A percentile compares a stretch with the other conserved stretches of the same genome.
phyloP scores from a whole-genome alignment of 2,329 filamentous ascomycete genomes.

The Neofusicoccum umdonicola region DNA sequence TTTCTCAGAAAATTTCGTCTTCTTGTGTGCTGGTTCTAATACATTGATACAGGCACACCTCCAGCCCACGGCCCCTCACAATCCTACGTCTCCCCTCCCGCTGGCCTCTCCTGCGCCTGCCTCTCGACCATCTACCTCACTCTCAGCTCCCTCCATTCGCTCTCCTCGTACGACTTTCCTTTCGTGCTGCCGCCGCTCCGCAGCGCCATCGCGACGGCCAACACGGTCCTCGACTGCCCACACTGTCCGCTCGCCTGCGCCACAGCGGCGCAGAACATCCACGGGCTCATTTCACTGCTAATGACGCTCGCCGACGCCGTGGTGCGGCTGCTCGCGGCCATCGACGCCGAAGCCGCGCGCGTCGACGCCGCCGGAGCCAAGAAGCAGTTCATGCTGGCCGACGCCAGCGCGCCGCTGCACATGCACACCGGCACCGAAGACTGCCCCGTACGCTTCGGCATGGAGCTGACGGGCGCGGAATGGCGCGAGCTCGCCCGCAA shows the following conservation, averaged over 20 bases:
- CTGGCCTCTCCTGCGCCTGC: constrained; percentile 39
- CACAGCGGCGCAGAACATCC: constrained; percentile 46
- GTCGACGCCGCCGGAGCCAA: constrained; percentile 32
- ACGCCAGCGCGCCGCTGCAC: constrained; percentile 39
- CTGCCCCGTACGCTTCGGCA: constrained; percentile 45
- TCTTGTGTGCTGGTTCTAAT: neutral
- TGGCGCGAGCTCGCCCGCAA: constrained; percentile 46
- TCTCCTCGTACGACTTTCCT: constrained; percentile 35
- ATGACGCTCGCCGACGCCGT: constrained; percentile 43
- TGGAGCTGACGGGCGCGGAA: constrained; percentile 44
- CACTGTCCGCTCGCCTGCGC: constrained; percentile 43
- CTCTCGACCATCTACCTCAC: constrained; percentile 47
- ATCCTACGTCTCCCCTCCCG: neutral
- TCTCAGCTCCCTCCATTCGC: constrained; percentile 35
- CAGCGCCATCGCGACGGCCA: constrained; percentile 41
- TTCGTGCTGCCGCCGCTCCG: constrained; percentile 41
- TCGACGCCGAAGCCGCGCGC: constrained; percentile 40
- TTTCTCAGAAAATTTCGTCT: neutral
- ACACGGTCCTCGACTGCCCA: constrained; percentile 40
- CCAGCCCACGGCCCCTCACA: neutral
- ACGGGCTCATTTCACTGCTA: constrained; percentile 42
- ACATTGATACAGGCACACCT: neutral
- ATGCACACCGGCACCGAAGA: constrained; percentile 43
- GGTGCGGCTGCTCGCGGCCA: constrained; percentile 38
- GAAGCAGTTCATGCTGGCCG: constrained; percentile 45